Evolutionary conservation across 768 basidiomycete species (phyloP).

Genomic region (Cystofilobasidium capitatum): DNA sequence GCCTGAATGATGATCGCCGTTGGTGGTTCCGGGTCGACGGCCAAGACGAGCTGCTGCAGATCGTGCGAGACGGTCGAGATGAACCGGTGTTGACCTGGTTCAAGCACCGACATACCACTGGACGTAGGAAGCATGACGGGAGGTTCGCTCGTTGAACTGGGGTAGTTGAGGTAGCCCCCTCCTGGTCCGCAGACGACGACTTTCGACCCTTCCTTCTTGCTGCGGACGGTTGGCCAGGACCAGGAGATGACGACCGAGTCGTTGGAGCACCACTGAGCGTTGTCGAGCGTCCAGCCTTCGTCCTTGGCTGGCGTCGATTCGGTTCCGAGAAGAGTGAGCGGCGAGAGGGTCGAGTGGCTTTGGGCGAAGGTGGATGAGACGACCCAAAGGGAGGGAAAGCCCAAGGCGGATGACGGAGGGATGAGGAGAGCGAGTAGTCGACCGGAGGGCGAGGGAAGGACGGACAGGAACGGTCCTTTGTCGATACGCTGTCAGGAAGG

Average conservation of each 20-base stretch:
- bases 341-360: constrained; percentile 41
- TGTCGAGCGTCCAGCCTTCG: constrained; percentile 42
- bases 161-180: constrained; percentile 41
- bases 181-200: constrained; percentile 84
- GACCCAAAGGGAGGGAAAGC: constrained; percentile 56
- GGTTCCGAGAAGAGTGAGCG: constrained; percentile 13
- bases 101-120: background rate
- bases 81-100: background rate
- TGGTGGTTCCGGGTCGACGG: constrained; percentile 70
- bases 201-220: constrained; percentile 42
- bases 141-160: constrained; percentile 64
- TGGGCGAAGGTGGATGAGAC: constrained; percentile 79
- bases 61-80: background rate
- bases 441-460: constrained; percentile 86
- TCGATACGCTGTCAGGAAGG: constrained; percentile 51
- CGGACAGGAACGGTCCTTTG: constrained; percentile 76
- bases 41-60: background rate
- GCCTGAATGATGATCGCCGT: constrained; percentile 78
- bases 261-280: constrained; percentile 91
- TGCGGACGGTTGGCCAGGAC: constrained; percentile 36
- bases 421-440: constrained; percentile 80
- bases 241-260: constrained; percentile 85
- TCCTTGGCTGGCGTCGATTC: background rate
- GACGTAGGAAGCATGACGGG: constrained; percentile 13
- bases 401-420: constrained; percentile 32